phyloP scores from a whole-genome alignment of 2,329 filamentous ascomycete genomes.

The Alternaria alternata region DNA sequence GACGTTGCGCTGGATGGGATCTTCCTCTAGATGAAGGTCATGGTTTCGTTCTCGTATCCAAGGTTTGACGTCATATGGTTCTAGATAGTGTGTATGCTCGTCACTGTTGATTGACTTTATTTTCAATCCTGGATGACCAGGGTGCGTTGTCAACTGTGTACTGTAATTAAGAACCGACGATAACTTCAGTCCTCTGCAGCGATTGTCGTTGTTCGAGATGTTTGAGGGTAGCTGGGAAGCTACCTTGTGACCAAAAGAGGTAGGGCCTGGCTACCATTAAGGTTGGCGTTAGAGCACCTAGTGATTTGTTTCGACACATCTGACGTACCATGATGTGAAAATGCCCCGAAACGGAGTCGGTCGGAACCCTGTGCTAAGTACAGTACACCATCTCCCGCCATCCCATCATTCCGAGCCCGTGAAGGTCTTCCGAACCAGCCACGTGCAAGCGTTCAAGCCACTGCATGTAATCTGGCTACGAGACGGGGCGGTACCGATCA shows the following conservation, averaged over 20 bases:
- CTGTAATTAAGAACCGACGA: neutral
- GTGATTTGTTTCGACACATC: conserved; percentile 15
- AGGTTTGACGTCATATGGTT: neutral
- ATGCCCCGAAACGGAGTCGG: conserved; percentile 4
- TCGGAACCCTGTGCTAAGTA: conserved; percentile 3
- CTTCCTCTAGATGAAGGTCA: neutral
- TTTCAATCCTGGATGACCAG: neutral
- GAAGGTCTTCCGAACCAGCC: neutral
- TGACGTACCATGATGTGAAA: conserved; percentile 16
- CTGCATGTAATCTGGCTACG: neutral
- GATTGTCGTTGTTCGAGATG: conserved; percentile 5
- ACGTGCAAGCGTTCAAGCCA: conserved; percentile 2
- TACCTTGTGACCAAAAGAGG: neutral
- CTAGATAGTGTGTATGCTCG: neutral
- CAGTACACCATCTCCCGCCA: neutral
- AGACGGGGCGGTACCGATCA: neutral
- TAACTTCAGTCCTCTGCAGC: neutral
- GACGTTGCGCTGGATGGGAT: conserved; percentile 8
- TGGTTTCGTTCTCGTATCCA: neutral
- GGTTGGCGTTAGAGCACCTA: conserved; percentile 10
- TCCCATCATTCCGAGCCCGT: neutral
- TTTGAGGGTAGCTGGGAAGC: neutral
- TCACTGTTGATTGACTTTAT: neutral
- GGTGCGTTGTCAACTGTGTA: neutral
- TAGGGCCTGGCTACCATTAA: conserved; percentile 4